A percentile compares a stretch with the other conserved stretches of the same genome.
Evolutionary conservation across 495 filamentous ascomycete genomes (phyloP).

Genomic region (Penicillium egyptiacum): DNA sequence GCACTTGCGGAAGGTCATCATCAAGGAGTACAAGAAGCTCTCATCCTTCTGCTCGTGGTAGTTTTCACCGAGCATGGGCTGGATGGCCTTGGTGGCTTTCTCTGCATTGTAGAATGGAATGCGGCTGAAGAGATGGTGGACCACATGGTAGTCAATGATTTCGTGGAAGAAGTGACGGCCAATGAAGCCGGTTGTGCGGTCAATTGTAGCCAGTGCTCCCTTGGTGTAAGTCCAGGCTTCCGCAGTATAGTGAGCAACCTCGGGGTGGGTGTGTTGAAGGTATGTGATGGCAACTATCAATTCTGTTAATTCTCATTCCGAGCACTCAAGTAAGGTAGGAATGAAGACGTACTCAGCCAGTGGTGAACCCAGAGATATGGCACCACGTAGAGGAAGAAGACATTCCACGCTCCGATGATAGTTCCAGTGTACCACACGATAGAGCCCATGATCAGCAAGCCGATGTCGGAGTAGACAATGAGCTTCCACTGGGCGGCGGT

Average conservation of each 20-base stretch:
- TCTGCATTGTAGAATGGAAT: constrained; percentile 91
- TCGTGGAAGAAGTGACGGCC: constrained; percentile 82
- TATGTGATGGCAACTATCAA: constrained; percentile 72
- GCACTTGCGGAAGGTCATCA: constrained; percentile 27
- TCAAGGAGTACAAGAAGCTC: constrained; percentile 26
- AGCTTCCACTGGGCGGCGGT: constrained; percentile 54
- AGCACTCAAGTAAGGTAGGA: background rate
- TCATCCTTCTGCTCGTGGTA: constrained; percentile 63
- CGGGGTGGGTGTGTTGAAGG: constrained; percentile 84
- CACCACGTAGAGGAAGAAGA: constrained; percentile 51
- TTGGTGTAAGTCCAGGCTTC: constrained; percentile 79
- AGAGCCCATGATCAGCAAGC: constrained; percentile 47
- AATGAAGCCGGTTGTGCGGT: constrained; percentile 85
- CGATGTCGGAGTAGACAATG: constrained; percentile 61
- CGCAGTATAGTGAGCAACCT: constrained; percentile 74
- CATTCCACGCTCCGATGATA: constrained; percentile 51
- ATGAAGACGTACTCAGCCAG: constrained; percentile 49
- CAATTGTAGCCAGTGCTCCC: constrained; percentile 80
- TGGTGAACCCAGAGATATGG: constrained; percentile 64
- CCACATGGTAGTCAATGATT: constrained; percentile 86
- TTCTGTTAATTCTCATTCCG: background rate
- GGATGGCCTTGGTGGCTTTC: constrained; percentile 80
- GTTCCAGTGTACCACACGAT: constrained; percentile 45
- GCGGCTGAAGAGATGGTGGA: constrained; percentile 79
- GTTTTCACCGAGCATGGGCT: constrained; percentile 75